phyloP scores from a whole-genome alignment of 164 flowering plant species.

The Umbellularia californica region DNA sequence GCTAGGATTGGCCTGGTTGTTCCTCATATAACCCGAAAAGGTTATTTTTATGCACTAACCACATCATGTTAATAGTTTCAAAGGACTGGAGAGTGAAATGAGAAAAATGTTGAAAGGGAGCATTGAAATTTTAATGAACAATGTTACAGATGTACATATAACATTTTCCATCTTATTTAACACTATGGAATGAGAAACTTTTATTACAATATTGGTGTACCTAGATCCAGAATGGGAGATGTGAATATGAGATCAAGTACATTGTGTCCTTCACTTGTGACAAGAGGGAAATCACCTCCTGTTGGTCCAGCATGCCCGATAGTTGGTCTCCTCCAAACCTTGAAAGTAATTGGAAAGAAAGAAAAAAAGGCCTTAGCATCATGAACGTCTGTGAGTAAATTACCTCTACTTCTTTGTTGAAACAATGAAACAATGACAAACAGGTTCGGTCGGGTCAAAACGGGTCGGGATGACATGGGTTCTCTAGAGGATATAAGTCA shows the following conservation, averaged over 20 bases:
- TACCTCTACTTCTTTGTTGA: not conserved
- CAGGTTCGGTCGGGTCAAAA: too few relatives aligned
- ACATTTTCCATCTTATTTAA: not conserved
- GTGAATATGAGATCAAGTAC: conserved; percentile 72
- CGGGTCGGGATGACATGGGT: too few relatives aligned
- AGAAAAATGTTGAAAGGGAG: not conserved
- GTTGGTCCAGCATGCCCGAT: conserved; percentile 52
- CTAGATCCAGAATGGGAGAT: conserved; percentile 55
- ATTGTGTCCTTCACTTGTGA: conserved; percentile 61
- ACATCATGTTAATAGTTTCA: not conserved
- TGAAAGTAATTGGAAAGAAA: conserved; percentile 5
- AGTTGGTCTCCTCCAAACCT: conserved; percentile 75
- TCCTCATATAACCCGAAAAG: too few relatives aligned
- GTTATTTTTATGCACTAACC: too few relatives aligned
- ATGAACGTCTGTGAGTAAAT: not conserved
- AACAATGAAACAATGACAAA: too few relatives aligned
- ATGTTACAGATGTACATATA: not conserved
- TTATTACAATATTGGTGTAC: conserved; percentile 22
- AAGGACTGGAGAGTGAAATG: not conserved
- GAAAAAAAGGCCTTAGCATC: not conserved
- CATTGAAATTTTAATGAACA: not conserved
- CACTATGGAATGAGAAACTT: not conserved
- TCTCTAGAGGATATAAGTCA: too few relatives aligned
- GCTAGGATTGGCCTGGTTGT: too few relatives aligned
- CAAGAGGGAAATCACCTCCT: conserved; percentile 66